These are phyloP conservation scores for Typha latifolia DNA, from an alignment of 176 grass and related monocot species.

Conservation along the genomic window DNA sequence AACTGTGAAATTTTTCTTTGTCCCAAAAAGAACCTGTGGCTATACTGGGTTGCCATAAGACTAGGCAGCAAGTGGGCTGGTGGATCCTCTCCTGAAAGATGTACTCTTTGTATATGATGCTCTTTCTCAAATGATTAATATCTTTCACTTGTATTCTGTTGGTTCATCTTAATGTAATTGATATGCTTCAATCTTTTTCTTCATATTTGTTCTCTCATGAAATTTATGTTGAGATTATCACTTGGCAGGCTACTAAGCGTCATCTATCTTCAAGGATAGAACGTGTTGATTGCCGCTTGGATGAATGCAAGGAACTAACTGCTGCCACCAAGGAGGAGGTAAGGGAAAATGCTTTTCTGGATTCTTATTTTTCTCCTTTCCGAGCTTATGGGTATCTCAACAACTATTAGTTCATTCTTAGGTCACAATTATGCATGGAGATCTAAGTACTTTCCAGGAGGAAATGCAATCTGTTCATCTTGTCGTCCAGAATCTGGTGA, in stretches of 20 bases:
- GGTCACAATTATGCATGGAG: slow-evolving; percentile 62
- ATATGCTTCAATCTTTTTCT: too few species aligned
- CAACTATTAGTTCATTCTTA: slow-evolving; percentile 21
- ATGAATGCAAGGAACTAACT: slow-evolving; percentile 70
- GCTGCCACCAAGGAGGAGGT: slow-evolving; percentile 61
- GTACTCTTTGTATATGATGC: too few species aligned
- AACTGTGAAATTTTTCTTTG: too few species aligned
- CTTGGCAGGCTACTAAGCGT: slow-evolving; percentile 42
- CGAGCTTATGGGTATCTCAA: background rate
- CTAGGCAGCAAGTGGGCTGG: too few species aligned
- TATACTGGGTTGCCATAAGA: too few species aligned
- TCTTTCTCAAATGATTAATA: too few species aligned
- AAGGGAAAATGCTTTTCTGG: background rate
- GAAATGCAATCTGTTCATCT: slow-evolving; percentile 90
- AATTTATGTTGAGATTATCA: background rate
- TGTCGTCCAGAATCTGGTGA: slow-evolving; percentile 74
- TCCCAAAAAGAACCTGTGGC: too few species aligned
- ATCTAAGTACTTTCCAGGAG: slow-evolving; percentile 55
- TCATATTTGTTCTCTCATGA: too few species aligned
- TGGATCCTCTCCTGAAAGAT: too few species aligned
- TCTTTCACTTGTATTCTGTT: too few species aligned
- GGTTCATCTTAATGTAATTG: too few species aligned
- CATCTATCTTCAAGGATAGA: slow-evolving; percentile 78
- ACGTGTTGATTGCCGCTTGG: slow-evolving; percentile 62
- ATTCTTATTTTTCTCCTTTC: background rate